Evolutionary conservation across 73 alveolate genomes (phyloP).

Genomic region (Durusdinium trenchii): DNA sequence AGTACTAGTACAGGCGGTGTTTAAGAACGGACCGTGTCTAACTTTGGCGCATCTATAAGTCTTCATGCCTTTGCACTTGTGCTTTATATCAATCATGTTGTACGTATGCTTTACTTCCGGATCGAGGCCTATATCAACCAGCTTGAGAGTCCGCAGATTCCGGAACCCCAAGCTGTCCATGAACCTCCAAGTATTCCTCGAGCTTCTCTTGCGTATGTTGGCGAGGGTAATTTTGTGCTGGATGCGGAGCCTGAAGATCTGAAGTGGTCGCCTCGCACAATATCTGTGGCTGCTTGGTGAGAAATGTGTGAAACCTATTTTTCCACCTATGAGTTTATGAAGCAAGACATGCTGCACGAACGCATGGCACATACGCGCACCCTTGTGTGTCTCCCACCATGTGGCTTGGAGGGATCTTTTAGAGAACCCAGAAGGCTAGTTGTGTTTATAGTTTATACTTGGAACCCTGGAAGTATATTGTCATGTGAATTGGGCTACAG

Average conservation of each 20-base stretch:
- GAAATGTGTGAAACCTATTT: neutral
- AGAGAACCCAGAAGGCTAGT: no score
- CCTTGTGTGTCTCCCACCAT: no score
- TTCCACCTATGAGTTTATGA: neutral
- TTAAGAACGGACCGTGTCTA: neutral
- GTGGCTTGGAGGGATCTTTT: no score
- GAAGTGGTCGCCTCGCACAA: constrained; percentile 64
- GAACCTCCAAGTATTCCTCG: constrained; percentile 62
- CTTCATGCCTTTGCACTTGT: no score
- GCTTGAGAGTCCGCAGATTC: neutral
- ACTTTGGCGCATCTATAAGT: neutral
- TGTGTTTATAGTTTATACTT: no score
- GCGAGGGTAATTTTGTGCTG: constrained; percentile 80
- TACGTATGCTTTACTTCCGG: neutral
- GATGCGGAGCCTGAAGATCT: constrained; percentile 76
- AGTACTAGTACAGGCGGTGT: neutral
- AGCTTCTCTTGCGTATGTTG: constrained; percentile 75
- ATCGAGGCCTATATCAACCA: neutral
- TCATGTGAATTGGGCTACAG: no score
- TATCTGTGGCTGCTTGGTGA: constrained; percentile 37
- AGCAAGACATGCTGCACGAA: no score
- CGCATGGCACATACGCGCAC: no score
- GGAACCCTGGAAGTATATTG: no score
- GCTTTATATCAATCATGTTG: neutral
- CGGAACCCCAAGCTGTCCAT: neutral